Conservation (phyloP, 345 rosid species). For the Melaleuca quinquenervia region DNA sequence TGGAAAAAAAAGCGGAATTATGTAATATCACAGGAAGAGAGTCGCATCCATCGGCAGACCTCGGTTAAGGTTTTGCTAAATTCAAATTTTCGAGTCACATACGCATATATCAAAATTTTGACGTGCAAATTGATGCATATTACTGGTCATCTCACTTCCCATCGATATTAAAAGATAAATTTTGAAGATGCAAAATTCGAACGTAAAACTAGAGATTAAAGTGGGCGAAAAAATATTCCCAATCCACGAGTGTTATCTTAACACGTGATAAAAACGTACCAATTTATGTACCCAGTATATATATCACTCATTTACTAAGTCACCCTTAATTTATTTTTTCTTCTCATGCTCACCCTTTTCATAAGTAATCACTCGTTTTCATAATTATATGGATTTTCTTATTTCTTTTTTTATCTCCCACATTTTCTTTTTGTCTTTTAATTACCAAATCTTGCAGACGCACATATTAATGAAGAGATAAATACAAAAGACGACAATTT, state of each 20-base stretch:
- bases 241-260: background rate
- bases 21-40: background rate
- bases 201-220: background rate
- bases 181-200: background rate
- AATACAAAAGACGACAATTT: too few species aligned
- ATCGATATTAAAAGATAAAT: background rate
- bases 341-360: background rate
- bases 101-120: fast-evolving
- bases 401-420: background rate
- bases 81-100: background rate
- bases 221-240: background rate
- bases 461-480: background rate
- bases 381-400: background rate
- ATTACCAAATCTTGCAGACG: background rate
- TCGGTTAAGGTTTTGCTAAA: background rate
- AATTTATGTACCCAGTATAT: background rate
- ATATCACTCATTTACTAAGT: background rate
- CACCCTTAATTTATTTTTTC: background rate
- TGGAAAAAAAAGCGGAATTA: background rate
- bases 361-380: background rate
- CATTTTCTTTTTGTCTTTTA: background rate
- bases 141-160: background rate
- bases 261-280: background rate
- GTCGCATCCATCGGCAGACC: background rate
- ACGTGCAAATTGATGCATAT: background rate